These are phyloP conservation scores for Pseudogymnoascus sp. DNA, from an alignment of 2,329 filamentous ascomycete species.

Conservation along the genomic window DNA sequence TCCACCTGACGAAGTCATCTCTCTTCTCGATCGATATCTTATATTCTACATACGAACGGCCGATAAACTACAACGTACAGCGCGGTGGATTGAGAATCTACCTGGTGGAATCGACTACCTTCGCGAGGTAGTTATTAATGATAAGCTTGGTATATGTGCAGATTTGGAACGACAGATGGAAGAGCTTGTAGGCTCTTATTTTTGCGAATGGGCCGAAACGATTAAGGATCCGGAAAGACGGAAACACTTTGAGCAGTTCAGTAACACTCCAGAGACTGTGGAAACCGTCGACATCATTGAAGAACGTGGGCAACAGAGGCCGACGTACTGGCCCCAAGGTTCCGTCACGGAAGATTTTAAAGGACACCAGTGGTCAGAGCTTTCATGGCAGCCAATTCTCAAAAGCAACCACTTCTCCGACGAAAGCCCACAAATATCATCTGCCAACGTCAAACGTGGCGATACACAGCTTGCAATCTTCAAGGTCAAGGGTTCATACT, in stretches of 20 bases:
- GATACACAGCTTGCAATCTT: constrained; percentile 86
- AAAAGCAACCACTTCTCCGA: constrained; percentile 62
- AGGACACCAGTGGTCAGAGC: constrained; percentile 55
- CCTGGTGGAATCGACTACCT: constrained; percentile 81
- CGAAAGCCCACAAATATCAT: constrained; percentile 63
- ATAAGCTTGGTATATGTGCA: constrained; percentile 77
- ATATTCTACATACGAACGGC: constrained; percentile 93
- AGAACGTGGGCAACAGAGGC: constrained; percentile 67
- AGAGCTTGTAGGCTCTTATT: constrained; percentile 73
- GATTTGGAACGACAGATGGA: constrained; percentile 84
- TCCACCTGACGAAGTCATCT: constrained; percentile 70
- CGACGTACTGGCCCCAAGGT: constrained; percentile 70
- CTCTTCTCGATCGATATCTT: constrained; percentile 80
- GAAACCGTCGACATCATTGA: constrained; percentile 62
- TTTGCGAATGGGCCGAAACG: constrained; percentile 87
- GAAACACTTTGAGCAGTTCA: constrained; percentile 72
- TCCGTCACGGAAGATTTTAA: constrained; percentile 65
- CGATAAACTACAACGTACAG: constrained; percentile 82
- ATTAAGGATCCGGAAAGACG: constrained; percentile 61
- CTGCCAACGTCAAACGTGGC: constrained; percentile 72
- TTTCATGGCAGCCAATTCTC: constrained; percentile 76
- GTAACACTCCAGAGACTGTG: constrained; percentile 67
- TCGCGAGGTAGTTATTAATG: constrained; percentile 72
- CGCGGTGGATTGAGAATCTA: constrained; percentile 76
- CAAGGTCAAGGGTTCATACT: constrained; percentile 72